Evolutionary conservation across 2,329 filamentous ascomycete genomes (phyloP), one percentile per base, ranked within the genome.

Genomic region (Lachnellula hyalina): DNA sequence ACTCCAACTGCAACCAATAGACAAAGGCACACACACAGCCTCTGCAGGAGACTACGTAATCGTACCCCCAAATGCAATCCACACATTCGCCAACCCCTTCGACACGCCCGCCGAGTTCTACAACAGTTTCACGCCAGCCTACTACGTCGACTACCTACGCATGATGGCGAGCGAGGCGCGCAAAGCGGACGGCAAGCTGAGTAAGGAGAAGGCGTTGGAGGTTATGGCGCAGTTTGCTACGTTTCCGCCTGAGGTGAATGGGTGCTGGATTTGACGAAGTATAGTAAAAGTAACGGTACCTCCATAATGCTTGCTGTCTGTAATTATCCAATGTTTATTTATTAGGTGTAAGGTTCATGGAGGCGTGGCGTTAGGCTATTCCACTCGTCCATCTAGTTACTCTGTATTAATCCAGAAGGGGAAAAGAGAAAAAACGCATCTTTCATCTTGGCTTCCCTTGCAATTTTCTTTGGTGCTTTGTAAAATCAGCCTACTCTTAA

Each of bases 81-180:
- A 83, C 63, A 81, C 77, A 0, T 83, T 84, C 66, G 74, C 70
- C 49, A 83, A 83, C 53, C 76, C 80, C 0, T 75, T 74, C 44
- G 75, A 80, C 47, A 72, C 77, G 60, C 77, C 80, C 57, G 75
- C 77, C 3, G 74, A 73, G 58, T 78, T 83, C 64, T 75, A 81
- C 71, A 82, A 81, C 63, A 83, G 80, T 0, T 78, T 74, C 54
- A 82, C 78, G 23, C 80, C 80, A 4, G 59, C 55, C 0, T 60
- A 56, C 44, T 63, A 60, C 49, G 41, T 63, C 5, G 55, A 60
- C 28, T 61, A 61, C 53, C 40, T 63, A 38, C 52, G 59, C 40
- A 52, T 59, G 42, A 49, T 63, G 40, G 52, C 45, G 5, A 46
- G 54, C 25, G 53, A 51, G 17, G 49, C 54, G 14, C 32, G 49